Percentiles rank a stretch among this genome's conserved stretches.
phyloP scores from a whole-genome alignment of 345 rosid species.

The Eutrema japonicum region DNA sequence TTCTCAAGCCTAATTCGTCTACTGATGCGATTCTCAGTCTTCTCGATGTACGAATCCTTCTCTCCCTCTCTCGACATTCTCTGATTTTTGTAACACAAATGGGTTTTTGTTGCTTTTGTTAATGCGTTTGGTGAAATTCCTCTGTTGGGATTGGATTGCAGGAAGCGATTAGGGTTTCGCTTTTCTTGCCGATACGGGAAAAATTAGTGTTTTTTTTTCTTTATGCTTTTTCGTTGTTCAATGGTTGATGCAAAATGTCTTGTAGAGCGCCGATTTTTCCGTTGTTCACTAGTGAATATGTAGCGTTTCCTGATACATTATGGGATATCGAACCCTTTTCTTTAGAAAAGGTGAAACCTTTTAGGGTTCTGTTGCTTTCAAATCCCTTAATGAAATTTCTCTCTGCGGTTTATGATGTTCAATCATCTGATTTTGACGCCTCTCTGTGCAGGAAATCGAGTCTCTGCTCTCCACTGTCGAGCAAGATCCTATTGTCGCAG shows the following conservation, averaged over 20 bases:
- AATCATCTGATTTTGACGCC: slow-evolving; percentile 13
- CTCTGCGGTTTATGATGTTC: slow-evolving; percentile 16
- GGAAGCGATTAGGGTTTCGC: slow-evolving; percentile 41
- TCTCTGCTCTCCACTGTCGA: slow-evolving; percentile 58
- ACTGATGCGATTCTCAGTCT: slow-evolving; percentile 52
- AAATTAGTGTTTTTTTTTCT: background rate
- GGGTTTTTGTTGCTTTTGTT: slow-evolving; percentile 17
- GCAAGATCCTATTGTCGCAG: slow-evolving; percentile 58
- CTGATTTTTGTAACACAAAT: slow-evolving; percentile 25
- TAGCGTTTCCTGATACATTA: background rate
- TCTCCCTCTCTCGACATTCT: slow-evolving; percentile 5
- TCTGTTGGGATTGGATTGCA: slow-evolving; percentile 18
- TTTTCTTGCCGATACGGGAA: background rate
- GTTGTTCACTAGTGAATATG: slow-evolving; percentile 2
- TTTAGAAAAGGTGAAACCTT: slow-evolving; percentile 22
- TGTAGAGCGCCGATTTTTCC: background rate
- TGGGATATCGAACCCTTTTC: no score
- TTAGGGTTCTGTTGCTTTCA: slow-evolving; percentile 24
- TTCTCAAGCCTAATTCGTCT: slow-evolving; percentile 55
- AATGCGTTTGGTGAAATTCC: slow-evolving; percentile 28
- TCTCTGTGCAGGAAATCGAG: slow-evolving; percentile 57
- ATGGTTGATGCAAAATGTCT: background rate
- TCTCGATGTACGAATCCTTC: slow-evolving; percentile 59
- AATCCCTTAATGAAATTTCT: background rate
- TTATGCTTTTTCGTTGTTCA: background rate